Base-by-base conservation (phyloP, 768 basidiomycete genomes). In the Cystofilobasidium macerans region DNA sequence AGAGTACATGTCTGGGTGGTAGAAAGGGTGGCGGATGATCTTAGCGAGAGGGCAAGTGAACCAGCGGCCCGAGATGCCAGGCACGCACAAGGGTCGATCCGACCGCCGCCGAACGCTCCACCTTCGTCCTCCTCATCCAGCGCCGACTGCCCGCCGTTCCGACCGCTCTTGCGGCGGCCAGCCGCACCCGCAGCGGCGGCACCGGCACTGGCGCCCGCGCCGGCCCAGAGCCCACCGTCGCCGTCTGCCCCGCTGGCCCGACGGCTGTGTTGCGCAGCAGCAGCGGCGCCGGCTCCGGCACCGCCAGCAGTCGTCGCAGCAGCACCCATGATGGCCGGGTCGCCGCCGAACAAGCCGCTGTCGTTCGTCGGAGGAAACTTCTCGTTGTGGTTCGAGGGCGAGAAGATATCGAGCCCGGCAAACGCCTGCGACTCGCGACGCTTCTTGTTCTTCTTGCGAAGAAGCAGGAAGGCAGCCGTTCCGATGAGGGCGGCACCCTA, bases 401-500 rank as follows among this genome's bases (percentile, higher is more conserved):
- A 57, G 32, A 57, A 57, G 38, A 57, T 57, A 24, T 57, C 38
- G 57, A 57, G 33, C 11, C 57, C 57, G 33, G 57, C 38, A 32
- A 57, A 57, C n/a, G 57, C 57, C 57, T 35, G 33, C 57, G 57
- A 57, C 32, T 57, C 22, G 32, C 57, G 57, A 2, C 57, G 57
- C 57, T 57, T 28, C 57, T 57, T 57, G 24, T 14, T 35, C n/a
- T 35, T 28, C 30, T 35, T 33, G 14, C 57, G 32, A 6, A 57
- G 38, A 12, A 35, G 22, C 6, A 57, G n/a, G 38, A 57, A 28
- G 30, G 38, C 33, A 2, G 33, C 57, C 18, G 57, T 24, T 5
- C 33, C 33, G 38, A 57, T 33, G 2, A 57, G 18, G 6, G 57
- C 57, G 18, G 36, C n/a, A 22, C 57, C 57, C 57, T 57, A 24